Percentiles rank a stretch among this genome's conserved stretches.
Evolutionary conservation across 2,329 filamentous ascomycete genomes (phyloP).

Genomic region (Dendryphion nanum): DNA sequence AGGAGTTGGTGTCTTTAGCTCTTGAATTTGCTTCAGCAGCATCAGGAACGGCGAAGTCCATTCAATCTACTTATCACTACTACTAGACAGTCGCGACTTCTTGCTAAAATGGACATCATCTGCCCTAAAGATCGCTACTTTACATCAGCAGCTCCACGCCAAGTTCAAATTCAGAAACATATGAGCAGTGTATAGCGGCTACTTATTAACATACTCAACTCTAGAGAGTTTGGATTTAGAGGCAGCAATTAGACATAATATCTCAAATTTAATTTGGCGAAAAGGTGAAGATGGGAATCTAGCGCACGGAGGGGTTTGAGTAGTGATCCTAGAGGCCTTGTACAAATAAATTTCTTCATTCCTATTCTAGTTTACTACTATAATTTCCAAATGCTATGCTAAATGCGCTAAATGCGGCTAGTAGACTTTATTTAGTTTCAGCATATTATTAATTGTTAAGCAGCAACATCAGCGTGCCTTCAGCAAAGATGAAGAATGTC

Average conservation of each 20-base stretch:
- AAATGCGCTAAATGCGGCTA: too few relatives aligned
- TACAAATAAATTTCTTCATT: too few relatives aligned
- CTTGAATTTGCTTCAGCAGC: not conserved
- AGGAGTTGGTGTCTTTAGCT: not conserved
- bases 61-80: conserved; percentile 1
- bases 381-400: too few relatives aligned
- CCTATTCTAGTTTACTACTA: too few relatives aligned
- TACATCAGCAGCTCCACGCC: not conserved
- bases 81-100: conserved; percentile 1
- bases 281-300: too few relatives aligned
- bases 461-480: too few relatives aligned
- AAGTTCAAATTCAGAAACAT: not conserved
- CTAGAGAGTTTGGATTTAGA: not conserved
- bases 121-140: not conserved
- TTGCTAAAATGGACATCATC: not conserved
- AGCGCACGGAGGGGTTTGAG: too few relatives aligned
- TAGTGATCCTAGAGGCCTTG: too few relatives aligned
- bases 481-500: too few relatives aligned
- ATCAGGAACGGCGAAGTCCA: not conserved
- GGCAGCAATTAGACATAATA: not conserved
- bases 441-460: too few relatives aligned
- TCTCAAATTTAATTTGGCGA: too few relatives aligned
- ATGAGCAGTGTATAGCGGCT: not conserved
- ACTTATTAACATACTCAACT: not conserved
- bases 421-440: too few relatives aligned